Base-by-base conservation (phyloP, 345 rosid species). In the Eucalyptus erythrocorys region DNA sequence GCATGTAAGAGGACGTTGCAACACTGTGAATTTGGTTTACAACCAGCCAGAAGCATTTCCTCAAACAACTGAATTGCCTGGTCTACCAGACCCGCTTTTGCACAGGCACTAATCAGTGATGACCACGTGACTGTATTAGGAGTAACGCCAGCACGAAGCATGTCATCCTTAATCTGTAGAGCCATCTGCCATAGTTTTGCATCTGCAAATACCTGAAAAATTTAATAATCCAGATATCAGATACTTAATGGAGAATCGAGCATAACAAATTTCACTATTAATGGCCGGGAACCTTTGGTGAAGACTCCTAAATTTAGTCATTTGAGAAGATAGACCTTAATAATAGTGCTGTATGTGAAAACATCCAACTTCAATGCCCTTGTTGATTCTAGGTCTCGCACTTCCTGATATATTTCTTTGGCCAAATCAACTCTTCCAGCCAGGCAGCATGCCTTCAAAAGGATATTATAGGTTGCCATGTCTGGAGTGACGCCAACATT, bases 101-200 rank as follows among this genome's bases (percentile, higher is more conserved):
- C 98, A 91, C 98, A 96, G 47, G 99, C 98, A 92, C 97, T 95
- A 92, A 97, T 95, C 95, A 97, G 90, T 4, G 99, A 94, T 47
- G 98, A 96, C 99, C 99, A 96, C 42, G 98, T 95, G 91, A 92
- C 92, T 50, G 92, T 95, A 89, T 96, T 96, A 64, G 96, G 99
- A 87, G 90, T 89, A 86, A 97, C 94, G 71, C 95, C 99, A 9
- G 96, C 93, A 85, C 92, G 92, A 89, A 95, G 93, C 98, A 96
- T 96, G 89, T 96, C 98, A 55, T 96, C 97, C 93, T 97, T 97
- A 87, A 96, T 92, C 89, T 90, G 92, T 30, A 97, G 93, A 81
- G 99, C 98, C 98, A 95, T 94, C 91, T 94, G 93, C 98, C 99
- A 96, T 92, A 95, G 89, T 92, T 94, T 96, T 88, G 97, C 97